A percentile compares a stretch with the other conserved stretches of the same genome.
Conservation (phyloP, 2,329 filamentous ascomycete genomes). For the Anthostomella pinea region DNA sequence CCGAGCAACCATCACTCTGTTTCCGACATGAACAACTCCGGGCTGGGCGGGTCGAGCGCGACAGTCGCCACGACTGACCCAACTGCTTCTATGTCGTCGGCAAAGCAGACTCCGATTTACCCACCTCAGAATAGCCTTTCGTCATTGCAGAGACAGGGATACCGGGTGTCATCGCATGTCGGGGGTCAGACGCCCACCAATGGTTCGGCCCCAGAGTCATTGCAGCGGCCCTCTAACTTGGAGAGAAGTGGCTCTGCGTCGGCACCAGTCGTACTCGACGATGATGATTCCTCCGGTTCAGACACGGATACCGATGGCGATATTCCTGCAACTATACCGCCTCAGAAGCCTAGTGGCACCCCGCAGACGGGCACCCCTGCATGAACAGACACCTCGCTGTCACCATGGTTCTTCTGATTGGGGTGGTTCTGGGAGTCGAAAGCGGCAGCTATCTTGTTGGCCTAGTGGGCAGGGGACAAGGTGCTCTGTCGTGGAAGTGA, state of each 20-base stretch:
- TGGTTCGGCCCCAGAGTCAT: constrained; percentile 3
- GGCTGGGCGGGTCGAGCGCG: constrained; percentile 25
- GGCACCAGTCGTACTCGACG: constrained; percentile 25
- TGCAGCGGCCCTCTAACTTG: too few relatives aligned
- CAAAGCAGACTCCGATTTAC: too few relatives aligned
- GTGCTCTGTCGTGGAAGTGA: too few relatives aligned
- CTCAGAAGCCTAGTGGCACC: too few relatives aligned
- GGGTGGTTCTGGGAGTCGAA: too few relatives aligned
- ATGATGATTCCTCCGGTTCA: constrained; percentile 16
- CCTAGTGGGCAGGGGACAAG: too few relatives aligned
- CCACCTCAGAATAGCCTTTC: constrained; percentile 24
- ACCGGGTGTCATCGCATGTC: constrained; percentile 29
- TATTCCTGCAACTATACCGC: constrained; percentile 29
- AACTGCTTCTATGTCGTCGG: constrained; percentile 1
- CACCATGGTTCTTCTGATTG: too few relatives aligned
- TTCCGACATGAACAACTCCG: constrained; percentile 26
- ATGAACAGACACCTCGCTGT: too few relatives aligned
- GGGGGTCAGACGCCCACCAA: constrained; percentile 10
- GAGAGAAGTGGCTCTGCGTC: constrained; percentile 24
- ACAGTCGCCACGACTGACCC: constrained; percentile 25
- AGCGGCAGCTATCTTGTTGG: too few relatives aligned
- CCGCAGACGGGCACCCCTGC: too few relatives aligned
- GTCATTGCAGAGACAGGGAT: constrained; percentile 28
- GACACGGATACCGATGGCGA: constrained; percentile 22
- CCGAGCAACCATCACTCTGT: constrained; percentile 23